A percentile compares a stretch with the other conserved stretches of the same genome.
Conservation (phyloP, 495 filamentous ascomycete genomes). For the Niebla homalea region DNA sequence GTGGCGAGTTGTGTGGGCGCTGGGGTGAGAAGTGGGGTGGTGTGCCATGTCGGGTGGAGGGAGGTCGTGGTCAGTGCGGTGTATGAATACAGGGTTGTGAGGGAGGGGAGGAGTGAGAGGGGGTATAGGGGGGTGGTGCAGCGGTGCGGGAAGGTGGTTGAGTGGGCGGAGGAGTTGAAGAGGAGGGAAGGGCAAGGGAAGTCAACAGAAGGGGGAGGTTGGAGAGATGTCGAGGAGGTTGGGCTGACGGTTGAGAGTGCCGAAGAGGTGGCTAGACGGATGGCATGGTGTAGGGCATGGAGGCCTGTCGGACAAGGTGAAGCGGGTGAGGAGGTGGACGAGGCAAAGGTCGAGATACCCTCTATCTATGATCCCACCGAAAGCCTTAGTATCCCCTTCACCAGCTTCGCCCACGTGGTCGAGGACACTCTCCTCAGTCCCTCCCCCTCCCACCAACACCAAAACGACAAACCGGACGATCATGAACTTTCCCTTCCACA, state of each 20-base stretch:
- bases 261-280: slow-evolving; percentile 58
- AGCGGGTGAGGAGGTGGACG: too few species aligned
- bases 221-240: slow-evolving; percentile 19
- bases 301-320: background rate
- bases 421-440: slow-evolving; percentile 60
- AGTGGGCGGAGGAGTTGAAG: slow-evolving; percentile 14
- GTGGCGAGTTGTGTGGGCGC: slow-evolving; percentile 61
- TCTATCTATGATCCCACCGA: slow-evolving; percentile 28
- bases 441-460: slow-evolving; percentile 38
- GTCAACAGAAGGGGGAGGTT: background rate
- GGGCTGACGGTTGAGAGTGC: slow-evolving; percentile 56
- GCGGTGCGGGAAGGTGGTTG: slow-evolving; percentile 54
- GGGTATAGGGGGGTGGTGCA: slow-evolving; percentile 56
- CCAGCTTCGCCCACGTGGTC: slow-evolving; percentile 54
- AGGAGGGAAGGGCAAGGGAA: slow-evolving; percentile 5
- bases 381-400: slow-evolving; percentile 50
- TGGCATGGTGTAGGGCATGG: slow-evolving; percentile 54
- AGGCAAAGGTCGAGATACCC: slow-evolving; percentile 25
- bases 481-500: slow-evolving; percentile 64
- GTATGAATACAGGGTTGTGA: slow-evolving; percentile 78
- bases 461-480: slow-evolving; percentile 41
- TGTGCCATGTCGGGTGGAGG: slow-evolving; percentile 84
- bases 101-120: slow-evolving; percentile 50
- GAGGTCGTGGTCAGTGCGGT: slow-evolving; percentile 72
- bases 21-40: slow-evolving; percentile 64